phyloP scores from a whole-genome alignment of 2,329 filamentous ascomycete genomes.

The Hirsutella minnesotensis region DNA sequence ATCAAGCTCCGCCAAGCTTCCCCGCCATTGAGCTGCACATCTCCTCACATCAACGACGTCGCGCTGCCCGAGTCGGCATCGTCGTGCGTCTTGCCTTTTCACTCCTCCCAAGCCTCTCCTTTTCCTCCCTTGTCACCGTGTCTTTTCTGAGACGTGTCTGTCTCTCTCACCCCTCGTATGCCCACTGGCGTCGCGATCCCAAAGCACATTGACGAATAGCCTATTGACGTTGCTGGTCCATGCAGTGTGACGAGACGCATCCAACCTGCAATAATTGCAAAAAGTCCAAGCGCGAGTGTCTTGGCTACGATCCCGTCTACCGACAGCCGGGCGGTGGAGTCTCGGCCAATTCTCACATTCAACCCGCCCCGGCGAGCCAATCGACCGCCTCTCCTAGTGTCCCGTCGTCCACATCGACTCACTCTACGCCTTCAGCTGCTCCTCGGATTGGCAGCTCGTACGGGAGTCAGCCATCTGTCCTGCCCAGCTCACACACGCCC shows the following conservation, averaged over 20 bases:
- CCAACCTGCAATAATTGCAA: constrained; percentile 84
- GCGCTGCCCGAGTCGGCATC: no score
- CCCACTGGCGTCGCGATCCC: neutral
- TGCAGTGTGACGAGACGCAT: constrained; percentile 89
- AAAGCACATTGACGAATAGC: constrained; percentile 7
- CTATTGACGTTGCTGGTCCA: constrained; percentile 14
- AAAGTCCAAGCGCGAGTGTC: constrained; percentile 77
- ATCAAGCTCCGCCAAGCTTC: neutral
- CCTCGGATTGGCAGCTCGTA: constrained; percentile 27
- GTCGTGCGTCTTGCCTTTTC: neutral
- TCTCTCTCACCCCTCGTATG: neutral
- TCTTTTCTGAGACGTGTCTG: neutral
- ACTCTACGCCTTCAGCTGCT: constrained; percentile 11
- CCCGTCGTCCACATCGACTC: constrained; percentile 9
- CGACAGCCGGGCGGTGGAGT: constrained; percentile 58
- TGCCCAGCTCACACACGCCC: constrained; percentile 28
- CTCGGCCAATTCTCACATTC: constrained; percentile 52
- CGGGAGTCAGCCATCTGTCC: constrained; percentile 31
- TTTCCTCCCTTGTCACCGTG: neutral
- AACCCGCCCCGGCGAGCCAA: constrained; percentile 18
- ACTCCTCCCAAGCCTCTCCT: neutral
- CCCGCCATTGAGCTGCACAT: neutral
- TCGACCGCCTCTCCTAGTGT: constrained; percentile 22
- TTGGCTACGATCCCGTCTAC: constrained; percentile 82
- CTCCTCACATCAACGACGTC: neutral